Base-by-base conservation (phyloP, 495 filamentous ascomycete genomes). In the Aspergillus wentii region DNA sequence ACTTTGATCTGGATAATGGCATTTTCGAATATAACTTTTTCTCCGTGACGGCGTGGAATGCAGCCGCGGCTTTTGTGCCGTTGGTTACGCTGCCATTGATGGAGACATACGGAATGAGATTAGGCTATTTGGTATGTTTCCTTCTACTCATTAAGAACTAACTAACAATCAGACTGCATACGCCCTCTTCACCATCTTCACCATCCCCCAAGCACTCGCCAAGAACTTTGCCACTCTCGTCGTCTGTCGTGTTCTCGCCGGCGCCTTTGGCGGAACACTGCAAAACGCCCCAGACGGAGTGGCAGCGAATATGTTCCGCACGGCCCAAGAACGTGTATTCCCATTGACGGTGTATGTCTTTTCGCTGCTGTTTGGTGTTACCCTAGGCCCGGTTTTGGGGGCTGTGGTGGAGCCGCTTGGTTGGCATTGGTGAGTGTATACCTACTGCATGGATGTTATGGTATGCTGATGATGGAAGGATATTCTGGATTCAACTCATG, bases 161-260 rank as follows among this genome's bases (percentile, higher is more conserved):
- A 15, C 39, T 35, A 35, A 42, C 17, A 8, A 10, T 9, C 10
- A 17, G 5, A 38, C 35, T 17, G 35, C 35, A 33, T 44, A 38
- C 22, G 26, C 33, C 11, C 35, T 38, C 16, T 46, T 49, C 15
- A 40, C 41, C 17, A 41, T 48, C 23, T 54, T 54, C 30, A 30
- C 49, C 16, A 44, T 54, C 8, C 51, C 51, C 0, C 51, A 54
- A n/a, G 46, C 42, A 8, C n/a, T 54, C 16, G 51, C 51, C 0
- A 39, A 36, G 11, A 54, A 49, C 19, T 54, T 49, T 5, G 46
- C 51, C 16, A 54, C 51, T 1, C 27, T 54, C 1, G 37, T 54
- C 1, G 46, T 41, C 21, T 40, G 38, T 11, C 46, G 51, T 0
- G 48, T 40, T 7, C 41, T 54, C 15, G 46, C 51, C 3, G 51